These are phyloP conservation scores for Xylaria sp. DNA, from an alignment of 2,329 filamentous ascomycete species.

Conservation along the genomic window DNA sequence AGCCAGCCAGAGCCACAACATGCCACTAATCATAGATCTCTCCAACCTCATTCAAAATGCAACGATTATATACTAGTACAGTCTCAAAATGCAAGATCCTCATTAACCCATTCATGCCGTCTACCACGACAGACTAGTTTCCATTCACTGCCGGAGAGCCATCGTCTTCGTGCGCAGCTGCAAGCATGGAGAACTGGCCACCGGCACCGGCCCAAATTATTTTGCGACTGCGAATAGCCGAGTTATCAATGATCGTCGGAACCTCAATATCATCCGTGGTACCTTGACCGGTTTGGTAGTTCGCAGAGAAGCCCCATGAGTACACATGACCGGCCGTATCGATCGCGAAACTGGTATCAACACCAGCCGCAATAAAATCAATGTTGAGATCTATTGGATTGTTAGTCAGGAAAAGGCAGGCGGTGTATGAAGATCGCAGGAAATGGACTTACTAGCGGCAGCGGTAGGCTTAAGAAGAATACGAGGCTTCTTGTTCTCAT, in stretches of 20 bases:
- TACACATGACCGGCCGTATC: conserved; percentile 75
- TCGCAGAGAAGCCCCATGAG: conserved; percentile 82
- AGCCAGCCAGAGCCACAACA: conserved; percentile 7
- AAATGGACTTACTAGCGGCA: conserved; percentile 61
- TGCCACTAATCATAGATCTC: background rate
- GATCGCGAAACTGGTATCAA: conserved; percentile 79
- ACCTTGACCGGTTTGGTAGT: conserved; percentile 83
- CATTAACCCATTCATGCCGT: background rate
- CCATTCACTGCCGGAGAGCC: conserved; percentile 18
- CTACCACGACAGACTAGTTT: conserved; percentile 1
- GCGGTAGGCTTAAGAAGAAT: conserved; percentile 75
- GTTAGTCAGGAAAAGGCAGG: conserved; percentile 34
- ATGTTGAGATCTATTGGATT: conserved; percentile 58
- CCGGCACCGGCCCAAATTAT: conserved; percentile 85
- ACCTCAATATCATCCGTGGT: conserved; percentile 80
- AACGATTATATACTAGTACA: conserved; percentile 32
- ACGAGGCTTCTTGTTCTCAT: conserved; percentile 72
- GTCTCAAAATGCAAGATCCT: conserved; percentile 10
- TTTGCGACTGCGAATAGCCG: conserved; percentile 78
- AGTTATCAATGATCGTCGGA: conserved; percentile 86
- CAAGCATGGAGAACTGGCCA: conserved; percentile 75
- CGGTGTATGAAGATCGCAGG: background rate
- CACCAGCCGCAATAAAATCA: conserved; percentile 68
- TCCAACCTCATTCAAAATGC: conserved; percentile 27
- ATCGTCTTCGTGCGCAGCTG: conserved; percentile 18